A percentile compares a stretch with the other conserved stretches of the same genome.
These are phyloP conservation scores for Straminergon stramineum DNA, from an alignment of 225 moss, liverwort and hornwort genomes.

Conservation along the genomic window DNA sequence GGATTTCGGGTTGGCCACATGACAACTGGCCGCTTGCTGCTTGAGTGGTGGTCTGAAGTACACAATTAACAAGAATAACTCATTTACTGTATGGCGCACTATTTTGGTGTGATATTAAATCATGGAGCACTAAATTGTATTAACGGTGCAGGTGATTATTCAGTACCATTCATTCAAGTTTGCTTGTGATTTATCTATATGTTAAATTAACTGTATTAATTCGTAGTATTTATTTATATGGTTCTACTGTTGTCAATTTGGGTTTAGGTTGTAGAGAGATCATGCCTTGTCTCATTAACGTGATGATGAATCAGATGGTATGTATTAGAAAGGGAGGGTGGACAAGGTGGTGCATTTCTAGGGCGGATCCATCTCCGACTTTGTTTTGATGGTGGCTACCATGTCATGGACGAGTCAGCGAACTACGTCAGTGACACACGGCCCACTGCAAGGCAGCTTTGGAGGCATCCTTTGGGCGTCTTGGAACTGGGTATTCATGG, in stretches of 20 bases:
- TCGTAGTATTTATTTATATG: neutral
- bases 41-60: neutral
- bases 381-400: constrained; percentile 92
- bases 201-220: neutral
- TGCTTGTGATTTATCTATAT: neutral
- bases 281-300: neutral
- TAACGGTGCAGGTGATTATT: neutral
- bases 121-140: neutral
- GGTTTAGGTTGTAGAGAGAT: neutral
- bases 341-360: constrained; percentile 32
- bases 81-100: neutral
- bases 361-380: constrained; percentile 75
- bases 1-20: neutral
- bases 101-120: neutral
- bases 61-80: neutral
- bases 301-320: constrained; percentile 59
- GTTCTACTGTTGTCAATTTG: neutral
- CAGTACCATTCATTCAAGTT: neutral
- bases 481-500: constrained; percentile 80
- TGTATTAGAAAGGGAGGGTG: constrained; percentile 56
- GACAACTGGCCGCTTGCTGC: neutral
- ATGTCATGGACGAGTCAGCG: constrained; percentile 82
- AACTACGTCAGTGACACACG: constrained; percentile 75
- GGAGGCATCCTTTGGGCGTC: constrained; percentile 72
- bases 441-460: constrained; percentile 74